These are phyloP conservation scores for Neoarthrinium moseri DNA, from an alignment of 2,329 filamentous ascomycete species.

Conservation along the genomic window DNA sequence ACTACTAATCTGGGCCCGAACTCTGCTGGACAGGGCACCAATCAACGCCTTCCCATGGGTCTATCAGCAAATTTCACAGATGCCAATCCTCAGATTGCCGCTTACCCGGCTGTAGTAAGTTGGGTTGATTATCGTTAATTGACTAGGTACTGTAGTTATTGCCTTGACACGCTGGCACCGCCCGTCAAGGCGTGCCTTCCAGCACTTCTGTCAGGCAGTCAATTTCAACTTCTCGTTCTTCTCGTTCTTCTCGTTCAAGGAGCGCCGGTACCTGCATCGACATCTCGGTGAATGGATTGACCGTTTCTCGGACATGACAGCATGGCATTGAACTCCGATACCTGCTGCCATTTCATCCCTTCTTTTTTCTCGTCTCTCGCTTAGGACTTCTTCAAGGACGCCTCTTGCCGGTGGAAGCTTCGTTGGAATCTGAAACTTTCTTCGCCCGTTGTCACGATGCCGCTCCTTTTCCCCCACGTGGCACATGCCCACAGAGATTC, in stretches of 20 bases:
- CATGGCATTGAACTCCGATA: too few relatives aligned
- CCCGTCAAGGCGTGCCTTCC: neutral
- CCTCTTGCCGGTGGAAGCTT: too few relatives aligned
- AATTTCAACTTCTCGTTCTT: neutral
- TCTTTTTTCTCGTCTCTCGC: too few relatives aligned
- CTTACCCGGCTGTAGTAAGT: conserved; percentile 1
- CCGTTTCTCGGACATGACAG: neutral
- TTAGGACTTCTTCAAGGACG: too few relatives aligned
- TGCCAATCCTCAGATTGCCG: too few relatives aligned
- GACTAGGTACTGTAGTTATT: neutral
- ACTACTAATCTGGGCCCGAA: too few relatives aligned
- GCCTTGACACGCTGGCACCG: neutral
- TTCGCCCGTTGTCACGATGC: neutral
- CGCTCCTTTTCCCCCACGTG: neutral
- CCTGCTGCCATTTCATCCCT: neutral
- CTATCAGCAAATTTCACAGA: too few relatives aligned
- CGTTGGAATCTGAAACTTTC: too few relatives aligned
- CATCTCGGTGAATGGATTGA: neutral
- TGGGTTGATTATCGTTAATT: neutral
- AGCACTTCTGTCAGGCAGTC: neutral
- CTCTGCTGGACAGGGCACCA: too few relatives aligned
- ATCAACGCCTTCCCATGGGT: too few relatives aligned
- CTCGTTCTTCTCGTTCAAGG: too few relatives aligned
- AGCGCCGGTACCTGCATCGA: too few relatives aligned
- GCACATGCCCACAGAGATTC: neutral